Evolutionary conservation across 164 flowering plant genomes (phyloP), one percentile per base, ranked within the genome.

Genomic region (Akebia trifoliata): DNA sequence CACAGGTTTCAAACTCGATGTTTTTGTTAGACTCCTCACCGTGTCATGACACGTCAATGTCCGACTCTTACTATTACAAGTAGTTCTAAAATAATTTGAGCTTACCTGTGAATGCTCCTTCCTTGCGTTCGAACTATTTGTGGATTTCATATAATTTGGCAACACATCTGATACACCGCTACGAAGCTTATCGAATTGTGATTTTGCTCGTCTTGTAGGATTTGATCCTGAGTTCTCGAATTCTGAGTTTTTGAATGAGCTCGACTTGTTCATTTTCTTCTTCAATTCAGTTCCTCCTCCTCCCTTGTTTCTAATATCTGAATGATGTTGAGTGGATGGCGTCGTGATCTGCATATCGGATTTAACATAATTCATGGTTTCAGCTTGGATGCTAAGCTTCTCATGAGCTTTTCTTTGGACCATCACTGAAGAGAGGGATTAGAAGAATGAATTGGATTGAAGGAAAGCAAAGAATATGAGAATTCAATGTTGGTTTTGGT

Each of bases 351-450:
- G n/a, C n/a, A n/a, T n/a, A n/a, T n/a, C n/a, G n/a, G n/a, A n/a
- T n/a, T n/a, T n/a, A 43, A 63, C 61, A 56, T 55, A 46, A 46
- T 37, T 62, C 61, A 50, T 50, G 12, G 57, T 35, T 53, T 62
- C 72, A 66, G 70, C 67, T 74, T 72, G 80, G 81, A 72, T 64
- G 1, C 81, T 75, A 78, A 76, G 74, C 75, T 76, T 81, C 71
- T 38, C 62, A 36, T 64, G 55, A 1, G 54, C 70, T 65, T 74
- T 78, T 57, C 77, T 81, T 67, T 81, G 91, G 6, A 83, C 91
- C 91, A 87, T 84, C 68, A 74, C 72, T 54, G 64, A 66, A 73
- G n/a, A n/a, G n/a, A n/a, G n/a, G n/a, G n/a, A n/a, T n/a, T n/a
- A n/a, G n/a, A n/a, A n/a, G 37, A 53, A 49, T 39, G n/a, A 5